phyloP scores from a whole-genome alignment of 2,329 filamentous ascomycete genomes.

The Fusarium cyanostomum region DNA sequence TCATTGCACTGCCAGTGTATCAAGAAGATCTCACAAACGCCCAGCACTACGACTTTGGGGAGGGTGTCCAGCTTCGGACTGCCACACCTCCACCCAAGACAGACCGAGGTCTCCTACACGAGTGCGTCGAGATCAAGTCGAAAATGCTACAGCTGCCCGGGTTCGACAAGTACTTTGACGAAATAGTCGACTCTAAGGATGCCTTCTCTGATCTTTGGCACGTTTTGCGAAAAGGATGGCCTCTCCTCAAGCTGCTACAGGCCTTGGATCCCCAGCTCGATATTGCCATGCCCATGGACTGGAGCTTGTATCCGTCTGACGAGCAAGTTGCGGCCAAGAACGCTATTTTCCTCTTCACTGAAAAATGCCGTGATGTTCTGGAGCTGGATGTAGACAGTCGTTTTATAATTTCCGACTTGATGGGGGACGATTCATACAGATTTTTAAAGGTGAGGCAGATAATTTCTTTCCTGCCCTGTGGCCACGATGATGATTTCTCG shows the following conservation, averaged over 20 bases:
- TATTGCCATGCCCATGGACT: neutral
- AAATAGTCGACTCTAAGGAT: neutral
- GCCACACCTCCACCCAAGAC: neutral
- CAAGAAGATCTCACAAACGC: slow-evolving; percentile 10
- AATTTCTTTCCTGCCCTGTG: neutral
- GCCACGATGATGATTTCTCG: neutral
- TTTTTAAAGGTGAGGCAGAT: neutral
- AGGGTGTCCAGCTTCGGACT: neutral
- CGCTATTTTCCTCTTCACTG: neutral
- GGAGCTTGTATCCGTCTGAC: neutral
- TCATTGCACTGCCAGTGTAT: slow-evolving; percentile 14
- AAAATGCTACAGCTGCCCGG: slow-evolving; percentile 1
- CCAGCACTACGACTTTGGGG: slow-evolving; percentile 15
- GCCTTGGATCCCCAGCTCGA: neutral
- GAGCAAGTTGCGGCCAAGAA: neutral
- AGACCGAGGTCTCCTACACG: neutral
- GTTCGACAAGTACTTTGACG: neutral
- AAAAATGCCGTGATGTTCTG: neutral
- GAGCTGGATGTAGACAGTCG: neutral
- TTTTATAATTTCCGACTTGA: neutral
- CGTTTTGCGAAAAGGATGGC: neutral
- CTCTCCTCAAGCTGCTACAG: neutral
- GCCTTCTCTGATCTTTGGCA: neutral
- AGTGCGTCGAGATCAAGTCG: neutral
- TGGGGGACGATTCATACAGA: neutral